These are phyloP conservation scores for Dendrobium catenatum DNA, from an alignment of 106 monocot genomes.

Conservation along the genomic window DNA sequence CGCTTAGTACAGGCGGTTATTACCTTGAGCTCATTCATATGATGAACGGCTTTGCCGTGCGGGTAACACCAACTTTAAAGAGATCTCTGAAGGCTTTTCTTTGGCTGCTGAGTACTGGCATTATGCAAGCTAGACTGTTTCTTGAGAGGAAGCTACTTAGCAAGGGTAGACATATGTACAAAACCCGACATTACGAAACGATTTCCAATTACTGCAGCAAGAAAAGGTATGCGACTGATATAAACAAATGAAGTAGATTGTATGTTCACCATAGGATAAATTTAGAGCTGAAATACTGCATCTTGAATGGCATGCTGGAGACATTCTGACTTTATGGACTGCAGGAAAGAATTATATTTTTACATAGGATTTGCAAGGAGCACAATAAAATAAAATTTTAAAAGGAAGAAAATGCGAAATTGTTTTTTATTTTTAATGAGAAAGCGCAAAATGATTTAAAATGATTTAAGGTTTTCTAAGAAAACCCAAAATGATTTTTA, in stretches of 20 bases:
- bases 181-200: constrained; percentile 46
- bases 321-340: constrained; percentile 90
- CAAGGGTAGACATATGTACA: constrained; percentile 38
- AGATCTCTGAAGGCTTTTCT: constrained; percentile 62
- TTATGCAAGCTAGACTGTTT: constrained; percentile 65
- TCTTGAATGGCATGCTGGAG: constrained; percentile 65
- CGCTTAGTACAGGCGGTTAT: not conserved
- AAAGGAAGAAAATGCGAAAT: too few relatives aligned
- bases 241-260: too few relatives aligned
- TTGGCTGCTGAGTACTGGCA: constrained; percentile 14
- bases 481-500: too few relatives aligned
- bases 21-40: constrained; percentile 30
- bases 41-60: constrained; percentile 46
- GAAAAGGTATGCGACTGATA: constrained; percentile 45
- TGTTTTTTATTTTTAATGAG: too few relatives aligned
- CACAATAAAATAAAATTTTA: too few relatives aligned
- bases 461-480: too few relatives aligned
- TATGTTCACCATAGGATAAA: constrained; percentile 31
- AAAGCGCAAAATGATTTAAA: too few relatives aligned
- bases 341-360: not conserved
- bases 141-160: constrained; percentile 47
- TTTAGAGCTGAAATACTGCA: constrained; percentile 54
- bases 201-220: constrained; percentile 66
- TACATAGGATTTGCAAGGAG: not conserved
- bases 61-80: constrained; percentile 50